Evolutionary conservation across 805 yeast species (phyloP).

Genomic region (Wickerhamiella vanderwaltii): DNA sequence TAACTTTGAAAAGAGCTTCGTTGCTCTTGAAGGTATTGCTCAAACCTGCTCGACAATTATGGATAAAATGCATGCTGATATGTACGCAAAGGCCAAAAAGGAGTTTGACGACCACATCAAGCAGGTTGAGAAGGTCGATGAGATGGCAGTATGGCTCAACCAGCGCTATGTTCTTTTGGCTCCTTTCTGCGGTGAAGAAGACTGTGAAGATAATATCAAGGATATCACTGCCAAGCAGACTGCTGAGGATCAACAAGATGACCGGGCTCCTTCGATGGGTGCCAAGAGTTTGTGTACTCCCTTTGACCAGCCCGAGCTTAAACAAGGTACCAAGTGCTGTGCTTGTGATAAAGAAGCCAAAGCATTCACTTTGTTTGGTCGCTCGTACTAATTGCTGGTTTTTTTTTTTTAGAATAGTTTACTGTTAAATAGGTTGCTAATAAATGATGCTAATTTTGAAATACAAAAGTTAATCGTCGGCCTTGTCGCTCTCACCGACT

Average conservation of each 20-base stretch:
- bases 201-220: conserved; percentile 95
- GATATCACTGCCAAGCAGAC: conserved; percentile 67
- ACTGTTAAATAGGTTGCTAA: neutral
- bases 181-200: conserved; percentile 95
- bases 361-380: conserved; percentile 89
- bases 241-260: conserved; percentile 77
- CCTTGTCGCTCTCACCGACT: neutral
- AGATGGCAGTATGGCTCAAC: conserved; percentile 86
- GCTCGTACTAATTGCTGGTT: conserved; percentile 54
- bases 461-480: neutral
- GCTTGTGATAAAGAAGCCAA: conserved; percentile 67
- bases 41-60: conserved; percentile 59
- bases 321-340: conserved; percentile 72
- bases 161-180: conserved; percentile 79
- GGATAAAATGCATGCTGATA: conserved; percentile 66
- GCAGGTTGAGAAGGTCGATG: conserved; percentile 71
- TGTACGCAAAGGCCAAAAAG: conserved; percentile 68
- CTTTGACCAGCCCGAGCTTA: conserved; percentile 75
- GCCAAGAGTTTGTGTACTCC: conserved; percentile 98
- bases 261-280: conserved; percentile 97
- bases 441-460: neutral
- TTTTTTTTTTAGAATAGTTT: neutral
- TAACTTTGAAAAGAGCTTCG: conserved; percentile 55
- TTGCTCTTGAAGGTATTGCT: conserved; percentile 54
- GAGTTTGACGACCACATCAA: conserved; percentile 77